Evolutionary conservation across 1,284 basidiomycete species (phyloP).

Genomic region (Cryptococcus maquisensis): DNA sequence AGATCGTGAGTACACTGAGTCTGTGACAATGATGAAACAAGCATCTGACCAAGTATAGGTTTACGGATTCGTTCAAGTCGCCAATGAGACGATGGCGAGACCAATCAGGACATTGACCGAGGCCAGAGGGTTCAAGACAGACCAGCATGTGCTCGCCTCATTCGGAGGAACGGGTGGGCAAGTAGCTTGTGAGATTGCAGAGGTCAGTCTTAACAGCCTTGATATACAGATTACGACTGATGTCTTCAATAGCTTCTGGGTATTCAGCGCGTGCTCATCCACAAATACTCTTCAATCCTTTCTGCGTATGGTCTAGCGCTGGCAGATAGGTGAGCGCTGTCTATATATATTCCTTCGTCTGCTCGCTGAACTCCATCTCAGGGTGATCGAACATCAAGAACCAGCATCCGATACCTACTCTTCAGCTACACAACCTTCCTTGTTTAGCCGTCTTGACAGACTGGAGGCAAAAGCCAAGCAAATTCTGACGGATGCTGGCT

Average conservation of each 20-base stretch:
- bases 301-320: slow-evolving; percentile 86
- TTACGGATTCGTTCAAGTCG: slow-evolving; percentile 74
- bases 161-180: slow-evolving; percentile 92
- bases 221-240: background rate
- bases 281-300: slow-evolving; percentile 78
- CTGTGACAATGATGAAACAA: no score
- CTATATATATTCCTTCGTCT: background rate
- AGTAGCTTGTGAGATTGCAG: slow-evolving; percentile 82
- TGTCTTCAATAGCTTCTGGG: slow-evolving; percentile 52
- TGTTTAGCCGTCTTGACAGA: slow-evolving; percentile 63
- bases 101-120: slow-evolving; percentile 90
- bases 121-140: slow-evolving; percentile 77
- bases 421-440: slow-evolving; percentile 52
- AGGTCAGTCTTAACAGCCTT: slow-evolving; percentile 14
- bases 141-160: slow-evolving; percentile 76
- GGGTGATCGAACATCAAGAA: slow-evolving; percentile 79
- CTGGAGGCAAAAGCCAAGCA: slow-evolving; percentile 60
- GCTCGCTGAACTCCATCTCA: slow-evolving; percentile 31
- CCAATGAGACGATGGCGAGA: slow-evolving; percentile 88
- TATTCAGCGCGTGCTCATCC: slow-evolving; percentile 78
- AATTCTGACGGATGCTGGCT: slow-evolving; percentile 74
- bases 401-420: slow-evolving; percentile 67
- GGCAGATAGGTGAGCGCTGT: slow-evolving; percentile 64
- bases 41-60: slow-evolving; percentile 8
- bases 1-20: slow-evolving; percentile 67